These are phyloP conservation scores for Acacia concinna DNA, from an alignment of 331 rosid species.

Conservation along the genomic window DNA sequence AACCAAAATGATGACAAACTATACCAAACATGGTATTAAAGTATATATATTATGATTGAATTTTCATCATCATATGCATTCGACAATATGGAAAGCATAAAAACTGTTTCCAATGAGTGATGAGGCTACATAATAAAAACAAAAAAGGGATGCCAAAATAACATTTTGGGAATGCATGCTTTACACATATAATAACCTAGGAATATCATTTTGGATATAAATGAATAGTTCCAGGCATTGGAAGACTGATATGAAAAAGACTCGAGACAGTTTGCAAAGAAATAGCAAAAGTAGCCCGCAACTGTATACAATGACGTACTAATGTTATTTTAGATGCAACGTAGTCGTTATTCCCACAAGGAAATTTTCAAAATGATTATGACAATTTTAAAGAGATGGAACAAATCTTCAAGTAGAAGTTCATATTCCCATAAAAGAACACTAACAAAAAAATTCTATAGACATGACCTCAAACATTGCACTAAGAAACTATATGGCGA, in stretches of 20 bases:
- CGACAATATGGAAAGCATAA: background rate
- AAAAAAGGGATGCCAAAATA: background rate
- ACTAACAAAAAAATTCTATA: conserved; percentile 14
- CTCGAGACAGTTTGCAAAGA: background rate
- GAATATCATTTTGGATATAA: conserved; percentile 12
- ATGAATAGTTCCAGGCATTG: conserved; percentile 11
- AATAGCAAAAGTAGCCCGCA: conserved; percentile 19
- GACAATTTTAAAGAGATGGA: conserved; percentile 29
- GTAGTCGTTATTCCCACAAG: conserved; percentile 3
- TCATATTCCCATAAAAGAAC: conserved; percentile 26
- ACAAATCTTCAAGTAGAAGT: conserved; percentile 38
- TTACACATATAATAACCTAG: conserved; percentile 15
- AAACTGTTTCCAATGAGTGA: background rate
- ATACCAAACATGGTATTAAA: too few species aligned
- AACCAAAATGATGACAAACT: too few species aligned
- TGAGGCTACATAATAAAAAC: conserved; percentile 26
- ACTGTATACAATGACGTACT: conserved; percentile 17
- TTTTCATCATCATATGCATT: conserved; percentile 17
- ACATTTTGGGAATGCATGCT: background rate
- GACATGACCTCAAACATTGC: conserved; percentile 9
- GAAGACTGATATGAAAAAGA: conserved; percentile 5
- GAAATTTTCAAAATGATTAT: conserved; percentile 13
- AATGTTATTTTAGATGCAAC: background rate
- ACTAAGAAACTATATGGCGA: background rate
- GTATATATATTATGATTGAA: background rate